phyloP scores from a whole-genome alignment of 192 early-diverging fungal species.

The Podila verticillata region DNA sequence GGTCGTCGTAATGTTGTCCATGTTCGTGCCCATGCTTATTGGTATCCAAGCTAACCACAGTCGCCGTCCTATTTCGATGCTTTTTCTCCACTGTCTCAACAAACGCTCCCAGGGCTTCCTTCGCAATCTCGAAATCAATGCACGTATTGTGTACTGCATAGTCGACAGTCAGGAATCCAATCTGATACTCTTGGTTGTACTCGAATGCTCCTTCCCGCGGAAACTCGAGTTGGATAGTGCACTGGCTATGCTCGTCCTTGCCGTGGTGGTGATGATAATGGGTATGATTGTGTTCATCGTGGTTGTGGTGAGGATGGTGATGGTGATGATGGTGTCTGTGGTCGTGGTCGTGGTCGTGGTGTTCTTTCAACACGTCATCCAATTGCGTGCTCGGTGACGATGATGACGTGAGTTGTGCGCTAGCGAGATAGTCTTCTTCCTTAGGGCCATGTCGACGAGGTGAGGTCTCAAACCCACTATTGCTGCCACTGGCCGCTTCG shows the following conservation, averaged over 20 bases:
- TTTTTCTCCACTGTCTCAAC: slow-evolving; percentile 18
- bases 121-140: slow-evolving; percentile 37
- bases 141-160: slow-evolving; percentile 42
- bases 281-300: neutral
- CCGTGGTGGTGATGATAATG: neutral
- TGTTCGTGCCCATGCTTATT: neutral
- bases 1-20: slow-evolving; percentile 1
- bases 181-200: slow-evolving; percentile 46
- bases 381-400: neutral
- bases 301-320: neutral
- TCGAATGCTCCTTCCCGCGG: slow-evolving; percentile 40
- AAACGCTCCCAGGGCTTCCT: slow-evolving; percentile 32
- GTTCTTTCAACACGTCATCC: neutral
- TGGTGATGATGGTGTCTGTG: neutral
- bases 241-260: slow-evolving; percentile 16
- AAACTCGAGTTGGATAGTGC: slow-evolving; percentile 39
- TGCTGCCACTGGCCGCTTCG: slow-evolving; percentile 9
- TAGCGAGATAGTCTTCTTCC: neutral
- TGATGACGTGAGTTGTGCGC: no score
- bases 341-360: neutral
- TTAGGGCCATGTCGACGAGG: neutral
- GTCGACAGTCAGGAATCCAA: slow-evolving; percentile 47
- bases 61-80: neutral
- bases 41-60: neutral
- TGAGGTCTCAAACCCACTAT: slow-evolving; percentile 11